Evolutionary conservation across 345 rosid genomes (phyloP), one percentile per base, ranked within the genome.

Genomic region (Bretschneidera sinensis): DNA sequence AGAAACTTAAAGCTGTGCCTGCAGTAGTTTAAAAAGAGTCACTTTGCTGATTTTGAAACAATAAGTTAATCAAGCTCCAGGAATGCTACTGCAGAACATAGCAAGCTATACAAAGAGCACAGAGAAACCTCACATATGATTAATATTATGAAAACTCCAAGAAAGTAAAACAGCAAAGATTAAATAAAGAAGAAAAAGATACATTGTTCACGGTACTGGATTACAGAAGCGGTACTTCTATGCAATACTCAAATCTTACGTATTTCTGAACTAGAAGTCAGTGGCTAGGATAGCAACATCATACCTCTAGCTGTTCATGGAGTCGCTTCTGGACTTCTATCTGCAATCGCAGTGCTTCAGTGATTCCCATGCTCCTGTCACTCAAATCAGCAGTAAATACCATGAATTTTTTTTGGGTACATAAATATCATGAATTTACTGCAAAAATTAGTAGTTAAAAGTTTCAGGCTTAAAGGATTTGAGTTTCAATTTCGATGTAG

Each of bases 291-390:
- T 4, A 39, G 45, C 45, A 39, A 11, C 45, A 39, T 28, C 24
- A 4, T 51, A 51, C 55, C 55, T 51, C 55, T 13, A 51, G 24
- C 55, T 51, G 55, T 51, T 51, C 55, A 21, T 51, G 55, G 5
- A 51, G 55, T 20, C 17, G 55, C 24, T 51, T 51, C 23, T 51
- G 55, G 55, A 51, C 24, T 51, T 51, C 55, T 24, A 51, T 51
- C 55, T 51, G 55, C 55, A 51, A 51, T 24, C 55, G 55, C 55
- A 51, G 24, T 20, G 55, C 55, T 51, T 51, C 55, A 9, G 55
- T 51, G 21, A 71, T 71, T 17, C 60, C 65, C 50, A 61, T 66
- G 67, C 76, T 71, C 67, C 76, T 71, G 51, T 21, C 11, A 45
- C 34, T 22, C 1, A 17, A 60, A 35, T 21, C 24, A 28, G 13